These are phyloP conservation scores for Agroathelia rolfsii DNA, from an alignment of 1,284 basidiomycete species.

Conservation along the genomic window DNA sequence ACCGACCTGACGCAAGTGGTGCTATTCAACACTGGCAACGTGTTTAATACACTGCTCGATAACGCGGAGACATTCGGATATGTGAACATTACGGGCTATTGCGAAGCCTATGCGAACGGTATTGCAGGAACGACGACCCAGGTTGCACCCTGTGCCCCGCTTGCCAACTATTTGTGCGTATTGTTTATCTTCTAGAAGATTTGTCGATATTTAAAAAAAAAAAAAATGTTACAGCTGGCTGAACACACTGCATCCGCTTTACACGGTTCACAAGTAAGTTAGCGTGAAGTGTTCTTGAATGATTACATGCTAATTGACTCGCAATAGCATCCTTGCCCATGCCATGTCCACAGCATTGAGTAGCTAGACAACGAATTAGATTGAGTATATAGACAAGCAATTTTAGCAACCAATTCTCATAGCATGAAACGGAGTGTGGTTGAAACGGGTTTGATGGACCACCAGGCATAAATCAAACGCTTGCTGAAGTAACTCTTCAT, in stretches of 20 bases:
- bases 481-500: too few species aligned
- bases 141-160: slow-evolving; percentile 45
- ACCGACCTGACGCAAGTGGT: slow-evolving; percentile 31
- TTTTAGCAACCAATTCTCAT: too few species aligned
- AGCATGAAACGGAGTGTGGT: too few species aligned
- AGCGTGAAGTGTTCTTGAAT: slow-evolving; percentile 1
- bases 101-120: slow-evolving; percentile 48
- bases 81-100: slow-evolving; percentile 48
- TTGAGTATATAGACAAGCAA: too few species aligned
- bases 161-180: slow-evolving; percentile 54
- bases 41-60: slow-evolving; percentile 50
- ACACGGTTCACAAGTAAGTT: slow-evolving; percentile 42
- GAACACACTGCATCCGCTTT: slow-evolving; percentile 43
- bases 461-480: too few species aligned
- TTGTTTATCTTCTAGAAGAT: background rate
- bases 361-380: too few species aligned
- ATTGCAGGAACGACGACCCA: slow-evolving; percentile 41
- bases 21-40: slow-evolving; percentile 45
- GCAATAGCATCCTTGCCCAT: slow-evolving; percentile 32
- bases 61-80: slow-evolving; percentile 42
- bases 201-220: slow-evolving; percentile 1
- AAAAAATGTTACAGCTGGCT: slow-evolving; percentile 32
- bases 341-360: slow-evolving; percentile 32
- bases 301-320: slow-evolving; percentile 6
- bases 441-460: too few species aligned